phyloP scores from a whole-genome alignment of 768 basidiomycete genomes.

The Russula vinacea region DNA sequence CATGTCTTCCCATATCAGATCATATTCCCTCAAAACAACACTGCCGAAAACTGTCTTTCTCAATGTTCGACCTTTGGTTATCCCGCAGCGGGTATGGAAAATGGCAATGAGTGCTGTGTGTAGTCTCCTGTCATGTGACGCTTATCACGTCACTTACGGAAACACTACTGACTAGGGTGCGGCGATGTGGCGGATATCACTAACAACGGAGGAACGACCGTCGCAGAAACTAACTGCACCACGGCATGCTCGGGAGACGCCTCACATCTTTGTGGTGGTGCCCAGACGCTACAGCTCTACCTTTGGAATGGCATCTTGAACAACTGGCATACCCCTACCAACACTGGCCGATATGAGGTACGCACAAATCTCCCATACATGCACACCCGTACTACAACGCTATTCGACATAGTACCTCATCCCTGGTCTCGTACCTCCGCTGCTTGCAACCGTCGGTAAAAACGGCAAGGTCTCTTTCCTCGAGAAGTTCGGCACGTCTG shows the following conservation, averaged over 20 bases:
- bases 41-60: slow-evolving; percentile 59
- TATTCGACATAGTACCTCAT: slow-evolving; percentile 41
- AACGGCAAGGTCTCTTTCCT: slow-evolving; percentile 81
- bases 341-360: slow-evolving; percentile 70
- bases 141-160: slow-evolving; percentile 3
- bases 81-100: slow-evolving; percentile 67
- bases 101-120: slow-evolving; percentile 71
- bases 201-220: slow-evolving; percentile 35
- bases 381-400: neutral
- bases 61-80: slow-evolving; percentile 73
- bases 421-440: slow-evolving; percentile 63
- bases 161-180: slow-evolving; percentile 48
- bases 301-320: slow-evolving; percentile 41
- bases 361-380: slow-evolving; percentile 28
- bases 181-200: slow-evolving; percentile 61
- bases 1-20: slow-evolving; percentile 63
- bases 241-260: slow-evolving; percentile 68
- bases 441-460: slow-evolving; percentile 71
- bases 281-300: slow-evolving; percentile 45
- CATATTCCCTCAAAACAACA: slow-evolving; percentile 57
- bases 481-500: slow-evolving; percentile 68
- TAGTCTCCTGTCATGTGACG: slow-evolving; percentile 18
- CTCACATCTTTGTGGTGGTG: slow-evolving; percentile 62
- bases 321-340: slow-evolving; percentile 61
- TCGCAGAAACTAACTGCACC: slow-evolving; percentile 42